Evolutionary conservation across 345 rosid genomes (phyloP).

Genomic region (Pugionium dolabratum): DNA sequence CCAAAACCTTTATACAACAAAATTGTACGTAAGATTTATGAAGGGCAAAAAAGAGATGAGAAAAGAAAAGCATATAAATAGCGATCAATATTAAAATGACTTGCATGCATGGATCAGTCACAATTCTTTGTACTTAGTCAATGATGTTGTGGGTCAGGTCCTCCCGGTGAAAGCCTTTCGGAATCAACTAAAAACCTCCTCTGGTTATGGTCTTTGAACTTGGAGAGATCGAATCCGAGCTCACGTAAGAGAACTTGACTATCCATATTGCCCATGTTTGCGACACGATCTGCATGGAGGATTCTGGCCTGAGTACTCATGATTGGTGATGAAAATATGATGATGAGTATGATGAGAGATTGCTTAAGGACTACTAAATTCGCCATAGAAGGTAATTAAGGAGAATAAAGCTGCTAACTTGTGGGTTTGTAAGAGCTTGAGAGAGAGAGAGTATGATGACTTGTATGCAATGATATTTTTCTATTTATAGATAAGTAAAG

Average conservation of each 20-base stretch:
- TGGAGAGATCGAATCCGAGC: slow-evolving; percentile 41
- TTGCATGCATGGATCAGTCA: slow-evolving; percentile 28
- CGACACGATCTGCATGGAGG: slow-evolving; percentile 19
- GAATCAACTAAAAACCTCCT: slow-evolving; percentile 32
- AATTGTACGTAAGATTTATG: slow-evolving; percentile 22
- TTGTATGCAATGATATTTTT: slow-evolving; percentile 4
- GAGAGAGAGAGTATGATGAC: slow-evolving; percentile 29
- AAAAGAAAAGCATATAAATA: slow-evolving; percentile 23
- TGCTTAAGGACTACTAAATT: slow-evolving; percentile 30
- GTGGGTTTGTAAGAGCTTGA: not conserved
- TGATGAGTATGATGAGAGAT: slow-evolving; percentile 32
- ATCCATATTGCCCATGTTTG: slow-evolving; percentile 5
- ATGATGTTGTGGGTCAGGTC: slow-evolving; percentile 43
- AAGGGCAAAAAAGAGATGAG: not conserved
- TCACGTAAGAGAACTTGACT: slow-evolving; percentile 38
- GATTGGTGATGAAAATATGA: slow-evolving; percentile 26
- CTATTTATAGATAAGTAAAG: slow-evolving; percentile 37
- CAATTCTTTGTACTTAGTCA: slow-evolving; percentile 30
- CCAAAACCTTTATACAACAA: slow-evolving; percentile 38
- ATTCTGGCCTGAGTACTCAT: slow-evolving; percentile 35
- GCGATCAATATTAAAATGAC: slow-evolving; percentile 20
- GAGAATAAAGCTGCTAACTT: not conserved
- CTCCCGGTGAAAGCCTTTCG: slow-evolving; percentile 44
- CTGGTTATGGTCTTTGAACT: slow-evolving; percentile 28
- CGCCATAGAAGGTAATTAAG: slow-evolving; percentile 27